Evolutionary conservation across 306 rosid genomes (phyloP), one percentile per base, ranked within the genome.

Genomic region (Lathyrus oleraceus): DNA sequence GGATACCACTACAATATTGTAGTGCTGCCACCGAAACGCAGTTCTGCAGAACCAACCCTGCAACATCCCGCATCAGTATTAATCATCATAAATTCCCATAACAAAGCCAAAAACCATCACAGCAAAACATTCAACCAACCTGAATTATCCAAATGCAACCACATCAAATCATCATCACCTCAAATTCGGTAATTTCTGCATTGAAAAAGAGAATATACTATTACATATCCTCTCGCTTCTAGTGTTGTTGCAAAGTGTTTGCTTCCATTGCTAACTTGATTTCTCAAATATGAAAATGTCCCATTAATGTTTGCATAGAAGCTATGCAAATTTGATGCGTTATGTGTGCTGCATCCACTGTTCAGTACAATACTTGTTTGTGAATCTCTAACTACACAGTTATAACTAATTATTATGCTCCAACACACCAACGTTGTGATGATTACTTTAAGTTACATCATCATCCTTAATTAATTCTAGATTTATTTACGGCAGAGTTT

Each of bases 121-220:
- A n/a, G n/a, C n/a, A n/a, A n/a, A n/a, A n/a, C n/a, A n/a, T n/a
- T n/a, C n/a, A n/a, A n/a, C n/a, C n/a, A n/a, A n/a, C n/a, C n/a
- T n/a, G n/a, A n/a, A n/a, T n/a, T n/a, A n/a, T n/a, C n/a, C n/a
- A n/a, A n/a, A n/a, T n/a, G n/a, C n/a, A n/a, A n/a, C n/a, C n/a
- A n/a, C n/a, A n/a, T n/a, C n/a, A n/a, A n/a, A n/a, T n/a, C n/a
- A n/a, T n/a, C n/a, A n/a, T n/a, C n/a, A n/a, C n/a, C n/a, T n/a
- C n/a, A n/a, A n/a, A n/a, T n/a, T n/a, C n/a, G 87, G 40, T 86
- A 86, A 57, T 81, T 76, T 47, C 95, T 71, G 35, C 91, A 88
- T 62, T 88, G 95, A 38, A 79, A 75, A 87, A 86, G 48, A 30
- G 91, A 66, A 32, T 74, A 86, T 1, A 66, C 74, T 0, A 65